phyloP scores from a whole-genome alignment of 2,329 filamentous ascomycete species.

The Epichloe aotearoae region DNA sequence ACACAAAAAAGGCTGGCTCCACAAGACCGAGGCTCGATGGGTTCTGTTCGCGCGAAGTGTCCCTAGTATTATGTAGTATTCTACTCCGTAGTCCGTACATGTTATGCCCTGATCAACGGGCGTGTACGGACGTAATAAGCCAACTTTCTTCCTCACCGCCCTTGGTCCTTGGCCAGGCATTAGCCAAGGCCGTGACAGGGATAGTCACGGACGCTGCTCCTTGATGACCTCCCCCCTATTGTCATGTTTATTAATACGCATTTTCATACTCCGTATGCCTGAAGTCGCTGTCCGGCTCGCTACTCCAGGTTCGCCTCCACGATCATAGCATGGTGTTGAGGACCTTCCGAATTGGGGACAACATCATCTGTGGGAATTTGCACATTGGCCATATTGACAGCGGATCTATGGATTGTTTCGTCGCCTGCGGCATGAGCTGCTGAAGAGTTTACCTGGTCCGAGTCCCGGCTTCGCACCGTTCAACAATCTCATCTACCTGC shows the following conservation, averaged over 20 bases:
- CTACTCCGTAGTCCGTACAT: neutral
- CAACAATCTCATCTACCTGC: neutral
- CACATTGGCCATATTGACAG: neutral
- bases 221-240: neutral
- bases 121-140: too few relatives aligned
- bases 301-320: conserved; percentile 1
- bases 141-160: conserved; percentile 2
- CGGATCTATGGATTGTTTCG: neutral
- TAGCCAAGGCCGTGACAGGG: conserved; percentile 3
- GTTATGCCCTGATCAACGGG: neutral
- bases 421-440: neutral
- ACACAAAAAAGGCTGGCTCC: neutral
- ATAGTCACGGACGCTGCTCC: neutral
- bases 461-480: neutral
- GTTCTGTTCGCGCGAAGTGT: neutral
- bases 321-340: conserved; percentile 1
- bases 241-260: neutral
- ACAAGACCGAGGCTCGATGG: neutral
- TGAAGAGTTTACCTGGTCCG: neutral
- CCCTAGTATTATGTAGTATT: neutral
- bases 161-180: neutral
- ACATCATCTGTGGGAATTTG: neutral
- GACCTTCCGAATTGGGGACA: neutral
- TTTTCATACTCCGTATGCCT: neutral
- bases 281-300: neutral